These are phyloP conservation scores for Drosera spatulata DNA, from an alignment of 179 eudicot species.

Conservation along the genomic window DNA sequence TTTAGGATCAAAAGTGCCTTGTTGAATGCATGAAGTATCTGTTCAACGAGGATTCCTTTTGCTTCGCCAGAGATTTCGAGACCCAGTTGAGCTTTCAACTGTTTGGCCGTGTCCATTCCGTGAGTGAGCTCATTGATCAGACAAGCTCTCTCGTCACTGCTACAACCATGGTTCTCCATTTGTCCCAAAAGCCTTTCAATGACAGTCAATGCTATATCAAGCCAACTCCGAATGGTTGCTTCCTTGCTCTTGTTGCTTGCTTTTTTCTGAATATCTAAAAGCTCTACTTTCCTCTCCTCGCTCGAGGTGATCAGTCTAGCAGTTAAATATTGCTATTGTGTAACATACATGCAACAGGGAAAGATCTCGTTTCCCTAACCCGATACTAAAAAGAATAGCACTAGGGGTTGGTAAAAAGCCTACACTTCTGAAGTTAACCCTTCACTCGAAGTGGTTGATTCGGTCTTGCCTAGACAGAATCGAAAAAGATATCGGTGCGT, in stretches of 20 bases:
- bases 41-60: conserved; percentile 32
- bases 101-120: conserved; percentile 54
- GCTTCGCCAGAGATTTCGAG: conserved; percentile 21
- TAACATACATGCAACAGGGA: neutral
- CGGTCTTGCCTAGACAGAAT: too few species aligned
- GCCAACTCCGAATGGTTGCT: neutral
- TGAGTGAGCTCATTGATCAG: conserved; percentile 44
- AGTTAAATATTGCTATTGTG: neutral
- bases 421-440: neutral
- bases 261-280: too few species aligned
- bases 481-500: too few species aligned
- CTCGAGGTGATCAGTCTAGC: neutral
- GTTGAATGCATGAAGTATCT: conserved; percentile 47
- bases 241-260: too few species aligned
- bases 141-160: conserved; percentile 17
- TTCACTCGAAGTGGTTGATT: too few species aligned
- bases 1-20: conserved; percentile 53
- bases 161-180: conserved; percentile 17
- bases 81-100: conserved; percentile 34
- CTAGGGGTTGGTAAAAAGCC: neutral
- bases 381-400: neutral
- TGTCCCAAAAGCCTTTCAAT: conserved; percentile 8
- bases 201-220: neutral
- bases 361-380: neutral
- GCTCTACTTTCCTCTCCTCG: too few species aligned